These are phyloP conservation scores for Amanita rubescens DNA, from an alignment of 768 basidiomycete genomes.

Conservation along the genomic window DNA sequence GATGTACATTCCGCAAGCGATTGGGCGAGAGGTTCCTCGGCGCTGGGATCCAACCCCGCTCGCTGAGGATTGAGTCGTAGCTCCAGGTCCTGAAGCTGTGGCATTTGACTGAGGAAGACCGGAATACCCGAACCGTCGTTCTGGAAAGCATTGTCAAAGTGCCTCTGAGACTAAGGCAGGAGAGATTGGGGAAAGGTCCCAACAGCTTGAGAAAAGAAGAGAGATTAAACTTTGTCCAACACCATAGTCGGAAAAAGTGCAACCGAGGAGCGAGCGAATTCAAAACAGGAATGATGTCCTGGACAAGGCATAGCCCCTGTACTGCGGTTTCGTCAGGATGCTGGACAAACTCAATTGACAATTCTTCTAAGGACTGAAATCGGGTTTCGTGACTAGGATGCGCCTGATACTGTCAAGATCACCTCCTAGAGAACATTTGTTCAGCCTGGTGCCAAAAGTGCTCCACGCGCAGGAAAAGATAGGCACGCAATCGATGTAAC, in stretches of 20 bases:
- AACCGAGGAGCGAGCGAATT: conserved; percentile 28
- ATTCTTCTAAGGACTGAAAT: conserved; percentile 21
- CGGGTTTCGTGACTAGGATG: conserved; percentile 25
- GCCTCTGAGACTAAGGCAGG: conserved; percentile 26
- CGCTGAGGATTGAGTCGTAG: conserved; percentile 34
- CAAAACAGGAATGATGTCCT: conserved; percentile 33
- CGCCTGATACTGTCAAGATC: conserved; percentile 28
- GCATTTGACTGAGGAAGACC: conserved; percentile 22
- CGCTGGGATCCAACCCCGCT: conserved; percentile 18
- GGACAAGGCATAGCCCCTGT: conserved; percentile 13
- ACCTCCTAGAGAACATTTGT: conserved; percentile 28
- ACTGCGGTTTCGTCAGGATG: conserved; percentile 12
- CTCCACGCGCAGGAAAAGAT: conserved; percentile 33
- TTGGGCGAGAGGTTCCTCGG: conserved; percentile 25
- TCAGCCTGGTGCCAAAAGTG: conserved; percentile 30
- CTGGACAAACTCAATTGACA: conserved; percentile 33
- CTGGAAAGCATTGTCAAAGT: conserved; percentile 32
- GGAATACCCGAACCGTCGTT: conserved; percentile 29
- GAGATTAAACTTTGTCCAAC: conserved; percentile 33
- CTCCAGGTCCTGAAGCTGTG: conserved; percentile 26
- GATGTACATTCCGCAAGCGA: conserved; percentile 26
- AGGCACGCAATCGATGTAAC: conserved; percentile 20
- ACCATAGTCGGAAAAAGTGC: conserved; percentile 28
- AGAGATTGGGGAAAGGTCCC: conserved; percentile 24
- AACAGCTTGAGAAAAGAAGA: conserved; percentile 25